Conservation (phyloP, 768 basidiomycete species). For the Sarcodon aspratus region DNA sequence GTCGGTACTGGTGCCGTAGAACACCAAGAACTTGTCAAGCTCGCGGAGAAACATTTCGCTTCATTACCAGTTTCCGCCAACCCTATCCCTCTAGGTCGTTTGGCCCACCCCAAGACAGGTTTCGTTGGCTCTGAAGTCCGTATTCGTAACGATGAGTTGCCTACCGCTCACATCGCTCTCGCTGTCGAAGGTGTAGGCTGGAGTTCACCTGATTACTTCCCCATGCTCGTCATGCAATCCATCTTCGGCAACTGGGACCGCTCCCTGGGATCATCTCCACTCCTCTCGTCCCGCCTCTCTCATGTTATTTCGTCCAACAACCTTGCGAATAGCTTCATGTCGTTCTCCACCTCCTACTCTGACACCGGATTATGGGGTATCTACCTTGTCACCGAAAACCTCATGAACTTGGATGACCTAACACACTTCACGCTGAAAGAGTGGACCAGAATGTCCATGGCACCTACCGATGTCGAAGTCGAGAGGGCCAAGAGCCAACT, state of each 20-base stretch:
- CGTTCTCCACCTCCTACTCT: slow-evolving; percentile 96
- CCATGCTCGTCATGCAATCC: slow-evolving; percentile 96
- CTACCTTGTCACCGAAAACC: slow-evolving; percentile 92
- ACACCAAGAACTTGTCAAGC: slow-evolving; percentile 84
- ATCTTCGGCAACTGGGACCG: slow-evolving; percentile 99
- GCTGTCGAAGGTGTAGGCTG: slow-evolving; percentile 97
- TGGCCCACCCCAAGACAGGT: slow-evolving; percentile 61
- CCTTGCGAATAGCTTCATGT: slow-evolving; percentile 99
- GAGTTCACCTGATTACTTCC: slow-evolving; percentile 98
- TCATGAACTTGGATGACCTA: slow-evolving; percentile 87
- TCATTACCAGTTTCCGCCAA: slow-evolving; percentile 76
- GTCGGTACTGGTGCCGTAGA: slow-evolving; percentile 95
- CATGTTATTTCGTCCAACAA: slow-evolving; percentile 87
- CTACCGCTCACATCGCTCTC: slow-evolving; percentile 88
- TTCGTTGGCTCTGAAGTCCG: slow-evolving; percentile 96
- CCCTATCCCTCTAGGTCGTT: slow-evolving; percentile 81
- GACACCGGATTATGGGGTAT: slow-evolving; percentile 99
- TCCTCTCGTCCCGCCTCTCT: slow-evolving; percentile 85
- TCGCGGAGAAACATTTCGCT: slow-evolving; percentile 91
- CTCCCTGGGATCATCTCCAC: slow-evolving; percentile 79
- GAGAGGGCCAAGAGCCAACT: slow-evolving; percentile 98
- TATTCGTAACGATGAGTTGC: slow-evolving; percentile 83
- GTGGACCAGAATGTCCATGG: slow-evolving; percentile 91
- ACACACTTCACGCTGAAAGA: slow-evolving; percentile 90
- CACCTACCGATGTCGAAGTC: slow-evolving; percentile 76